Base-by-base conservation (phyloP, 768 basidiomycete genomes). In the Gloeopeniophorella convolvens region DNA sequence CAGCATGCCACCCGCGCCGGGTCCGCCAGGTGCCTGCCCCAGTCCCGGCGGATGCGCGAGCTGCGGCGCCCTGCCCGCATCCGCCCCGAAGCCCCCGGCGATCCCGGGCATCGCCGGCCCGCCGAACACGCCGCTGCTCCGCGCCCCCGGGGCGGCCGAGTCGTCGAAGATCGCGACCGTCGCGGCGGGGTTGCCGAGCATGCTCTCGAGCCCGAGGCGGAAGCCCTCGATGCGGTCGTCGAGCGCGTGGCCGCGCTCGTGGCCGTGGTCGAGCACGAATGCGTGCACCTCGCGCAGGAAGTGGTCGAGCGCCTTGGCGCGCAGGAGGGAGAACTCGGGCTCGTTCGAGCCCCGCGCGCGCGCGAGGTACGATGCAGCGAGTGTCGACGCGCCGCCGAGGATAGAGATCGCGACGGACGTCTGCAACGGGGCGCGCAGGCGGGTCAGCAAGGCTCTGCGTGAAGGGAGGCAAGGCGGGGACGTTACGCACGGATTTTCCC, bases 361-460 rank as follows among this genome's bases (percentile, higher is more conserved):
- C 3, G 83, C 85, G 27, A 86, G 71, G 63, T 83, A 86, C 5
- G 83, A 80, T 20, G 84, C 83, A 11, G 80, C 74, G 18, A 85
- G 15, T 0, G 85, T 87, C 3, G 83, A 64, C n/a, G 83, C 50
- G 15, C 78, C 84, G 26, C 85, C 72, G 39, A 74, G 63, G 33
- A 72, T 34, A 4, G 72, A 57, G 9, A 67, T 70, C 16, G 63
- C 62, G 33, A 74, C 48, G 26, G 70, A 68, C 1, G 66, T 21
- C 37, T 39, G 37, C 2, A 20, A 23, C n/a, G 20, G 37, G 37
- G 16, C 10, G 37, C 11, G 13, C 21, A 23, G 35, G 18, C 21
- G 35, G 35, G 35, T 37, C 13, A 37, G 18, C 2, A 8, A 7
- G 35, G 18, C 35, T 37, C n/a, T n/a, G n/a, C 35, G 35, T 12